Evolutionary conservation across 169 alveolate species (phyloP).

Genomic region (Plasmodium gallinaceum): DNA sequence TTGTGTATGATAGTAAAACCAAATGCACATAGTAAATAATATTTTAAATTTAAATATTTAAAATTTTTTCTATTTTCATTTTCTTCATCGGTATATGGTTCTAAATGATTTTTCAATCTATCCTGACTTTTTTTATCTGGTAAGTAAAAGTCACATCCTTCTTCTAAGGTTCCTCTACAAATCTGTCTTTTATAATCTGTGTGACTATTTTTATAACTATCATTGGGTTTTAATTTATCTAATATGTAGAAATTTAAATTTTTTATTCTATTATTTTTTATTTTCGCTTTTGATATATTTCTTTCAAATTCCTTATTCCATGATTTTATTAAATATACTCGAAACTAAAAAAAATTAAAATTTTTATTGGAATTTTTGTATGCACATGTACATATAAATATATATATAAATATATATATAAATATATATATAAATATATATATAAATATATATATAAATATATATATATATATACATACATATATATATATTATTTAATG

Average conservation of each 20-base stretch:
- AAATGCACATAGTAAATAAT: conserved; percentile 86
- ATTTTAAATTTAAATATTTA: conserved; percentile 86
- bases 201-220: conserved; percentile 83
- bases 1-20: conserved; percentile 89
- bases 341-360: conserved; percentile 46
- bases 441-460: background rate
- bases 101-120: conserved; percentile 87
- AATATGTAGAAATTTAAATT: conserved; percentile 82
- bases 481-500: background rate
- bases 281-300: conserved; percentile 78
- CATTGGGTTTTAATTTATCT: conserved; percentile 87
- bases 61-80: conserved; percentile 84
- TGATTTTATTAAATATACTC: conserved; percentile 79
- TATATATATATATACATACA: background rate
- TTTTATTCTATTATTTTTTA: conserved; percentile 82
- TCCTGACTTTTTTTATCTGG: conserved; percentile 85
- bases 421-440: no score
- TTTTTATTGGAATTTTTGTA: background rate
- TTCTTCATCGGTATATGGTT: conserved; percentile 90
- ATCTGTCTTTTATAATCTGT: conserved; percentile 90
- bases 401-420: no score
- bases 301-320: conserved; percentile 87
- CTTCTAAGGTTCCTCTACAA: conserved; percentile 89
- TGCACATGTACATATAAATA: no score
- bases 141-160: conserved; percentile 88